phyloP scores from a whole-genome alignment of 148 eudicot genomes.

The Cornus suecica region DNA sequence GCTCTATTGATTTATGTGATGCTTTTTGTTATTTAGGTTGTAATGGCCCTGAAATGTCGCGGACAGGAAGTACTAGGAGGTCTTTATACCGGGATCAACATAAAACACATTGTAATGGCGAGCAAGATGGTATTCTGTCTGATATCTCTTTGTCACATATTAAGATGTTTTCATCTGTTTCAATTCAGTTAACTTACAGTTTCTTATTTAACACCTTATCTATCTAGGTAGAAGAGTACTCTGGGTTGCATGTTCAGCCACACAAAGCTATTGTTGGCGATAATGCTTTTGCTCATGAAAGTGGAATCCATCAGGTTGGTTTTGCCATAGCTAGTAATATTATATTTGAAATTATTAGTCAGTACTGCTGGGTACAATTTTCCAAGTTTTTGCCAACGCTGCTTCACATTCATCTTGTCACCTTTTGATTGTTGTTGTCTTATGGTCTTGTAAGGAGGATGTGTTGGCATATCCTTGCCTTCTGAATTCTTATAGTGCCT shows the following conservation, averaged over 20 bases:
- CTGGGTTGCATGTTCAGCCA: conserved; percentile 51
- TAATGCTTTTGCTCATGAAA: conserved; percentile 55
- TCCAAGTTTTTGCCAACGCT: conserved; percentile 49
- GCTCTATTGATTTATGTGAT: background rate
- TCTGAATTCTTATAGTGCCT: background rate
- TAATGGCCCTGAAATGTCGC: conserved; percentile 44
- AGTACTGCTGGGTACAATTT: background rate
- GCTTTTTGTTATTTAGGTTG: conserved; percentile 32
- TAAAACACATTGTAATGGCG: conserved; percentile 48
- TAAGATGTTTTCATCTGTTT: background rate
- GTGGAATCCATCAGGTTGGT: conserved; percentile 61
- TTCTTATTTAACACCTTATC: background rate
- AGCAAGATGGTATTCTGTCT: conserved; percentile 54
- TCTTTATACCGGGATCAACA: conserved; percentile 54
- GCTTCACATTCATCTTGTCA: conserved; percentile 34
- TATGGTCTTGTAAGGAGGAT: background rate
- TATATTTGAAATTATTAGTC: background rate
- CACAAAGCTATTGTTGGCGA: conserved; percentile 50
- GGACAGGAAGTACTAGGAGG: conserved; percentile 50
- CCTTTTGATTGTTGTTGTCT: conserved; percentile 1
- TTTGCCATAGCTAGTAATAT: background rate
- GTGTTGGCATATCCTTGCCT: background rate
- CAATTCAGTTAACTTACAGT: background rate
- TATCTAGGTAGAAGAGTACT: conserved; percentile 52
- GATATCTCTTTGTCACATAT: background rate